Percentiles rank a stretch among this genome's conserved stretches.
Evolutionary conservation across 148 eudicot species (phyloP).

Genomic region (Chenopodium berlandieri): DNA sequence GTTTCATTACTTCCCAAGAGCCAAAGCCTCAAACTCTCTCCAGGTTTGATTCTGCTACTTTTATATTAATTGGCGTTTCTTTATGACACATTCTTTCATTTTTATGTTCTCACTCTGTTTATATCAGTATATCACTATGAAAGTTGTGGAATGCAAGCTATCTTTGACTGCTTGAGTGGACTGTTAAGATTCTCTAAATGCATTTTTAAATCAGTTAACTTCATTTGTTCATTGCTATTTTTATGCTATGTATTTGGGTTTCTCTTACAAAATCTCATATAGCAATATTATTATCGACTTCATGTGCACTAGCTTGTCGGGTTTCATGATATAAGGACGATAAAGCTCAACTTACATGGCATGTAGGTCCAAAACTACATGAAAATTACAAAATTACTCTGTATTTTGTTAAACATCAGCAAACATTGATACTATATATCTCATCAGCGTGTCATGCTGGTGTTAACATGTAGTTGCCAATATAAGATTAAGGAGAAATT

Average conservation of each 20-base stretch:
- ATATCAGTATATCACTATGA: not conserved
- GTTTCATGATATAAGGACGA: not conserved
- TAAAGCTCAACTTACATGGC: not conserved
- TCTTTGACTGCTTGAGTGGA: slow-evolving; percentile 1
- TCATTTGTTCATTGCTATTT: not conserved
- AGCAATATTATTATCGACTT: not conserved
- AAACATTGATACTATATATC: not conserved
- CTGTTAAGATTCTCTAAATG: not conserved
- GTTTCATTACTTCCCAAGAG: slow-evolving; percentile 43
- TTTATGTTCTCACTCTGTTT: not conserved
- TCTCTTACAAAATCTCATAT: not conserved
- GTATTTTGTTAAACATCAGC: not conserved
- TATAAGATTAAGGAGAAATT: not conserved
- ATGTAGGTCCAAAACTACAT: not conserved
- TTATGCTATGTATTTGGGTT: not conserved
- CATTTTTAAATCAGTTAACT: not conserved
- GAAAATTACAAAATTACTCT: too few species aligned
- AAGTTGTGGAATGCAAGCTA: not conserved
- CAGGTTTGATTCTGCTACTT: slow-evolving; percentile 41
- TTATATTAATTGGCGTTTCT: not conserved
- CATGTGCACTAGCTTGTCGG: not conserved
- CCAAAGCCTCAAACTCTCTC: slow-evolving; percentile 33
- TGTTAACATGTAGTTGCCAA: slow-evolving; percentile 1
- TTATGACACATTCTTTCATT: not conserved
- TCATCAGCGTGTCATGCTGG: not conserved